Evolutionary conservation across 1,284 basidiomycete species (phyloP).

Genomic region (Ganoderma sinense): DNA sequence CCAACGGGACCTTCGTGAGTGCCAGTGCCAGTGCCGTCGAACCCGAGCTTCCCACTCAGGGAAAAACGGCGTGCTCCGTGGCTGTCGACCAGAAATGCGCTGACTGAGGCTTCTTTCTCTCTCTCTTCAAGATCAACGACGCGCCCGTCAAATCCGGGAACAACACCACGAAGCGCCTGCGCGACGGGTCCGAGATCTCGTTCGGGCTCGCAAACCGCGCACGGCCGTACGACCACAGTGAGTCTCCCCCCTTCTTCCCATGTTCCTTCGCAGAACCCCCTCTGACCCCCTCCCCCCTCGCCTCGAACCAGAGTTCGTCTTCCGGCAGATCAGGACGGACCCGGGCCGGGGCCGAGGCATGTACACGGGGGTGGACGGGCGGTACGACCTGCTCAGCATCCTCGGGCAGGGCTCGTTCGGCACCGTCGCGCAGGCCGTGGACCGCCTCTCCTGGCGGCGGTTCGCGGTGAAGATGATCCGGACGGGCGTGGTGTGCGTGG

Average conservation of each 20-base stretch:
- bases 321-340: neutral
- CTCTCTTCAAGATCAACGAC: slow-evolving; percentile 69
- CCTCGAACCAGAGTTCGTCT: neutral
- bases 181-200: slow-evolving; percentile 84
- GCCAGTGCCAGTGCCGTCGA: too few species aligned
- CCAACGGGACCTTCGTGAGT: slow-evolving; percentile 86
- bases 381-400: neutral
- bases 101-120: too few species aligned
- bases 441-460: neutral
- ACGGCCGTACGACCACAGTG: too few species aligned
- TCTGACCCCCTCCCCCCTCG: too few species aligned
- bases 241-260: too few species aligned
- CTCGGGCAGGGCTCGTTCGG: neutral
- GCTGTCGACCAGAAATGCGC: too few species aligned
- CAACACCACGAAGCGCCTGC: slow-evolving; percentile 63
- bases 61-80: too few species aligned
- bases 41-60: too few species aligned
- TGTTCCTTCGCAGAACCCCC: too few species aligned
- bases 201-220: slow-evolving; percentile 55
- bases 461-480: neutral
- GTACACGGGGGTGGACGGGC: neutral
- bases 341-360: too few species aligned
- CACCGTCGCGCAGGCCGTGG: neutral
- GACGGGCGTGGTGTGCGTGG: neutral
- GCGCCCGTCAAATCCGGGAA: slow-evolving; percentile 59